Percentiles rank a stretch among this genome's conserved stretches.
Conservation (phyloP, 2,329 filamentous ascomycete species). For the Diaporthe vexans region DNA sequence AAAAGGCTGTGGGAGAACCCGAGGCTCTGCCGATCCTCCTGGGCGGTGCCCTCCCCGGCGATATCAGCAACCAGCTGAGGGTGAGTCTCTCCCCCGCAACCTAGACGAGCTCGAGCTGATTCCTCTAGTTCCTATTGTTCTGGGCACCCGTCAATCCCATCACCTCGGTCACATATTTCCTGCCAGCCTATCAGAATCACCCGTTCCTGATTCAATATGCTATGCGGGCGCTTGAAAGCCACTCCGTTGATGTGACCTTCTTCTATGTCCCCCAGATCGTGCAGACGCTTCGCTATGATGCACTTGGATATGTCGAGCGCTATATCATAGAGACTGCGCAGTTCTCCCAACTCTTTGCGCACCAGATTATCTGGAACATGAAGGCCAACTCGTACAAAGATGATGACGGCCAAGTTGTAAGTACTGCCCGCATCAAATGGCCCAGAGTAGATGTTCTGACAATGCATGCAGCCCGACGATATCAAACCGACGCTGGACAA, state of each 20-base stretch:
- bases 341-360: slow-evolving; percentile 97
- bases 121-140: slow-evolving; percentile 82
- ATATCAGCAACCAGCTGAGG: slow-evolving; percentile 89
- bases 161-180: slow-evolving; percentile 92
- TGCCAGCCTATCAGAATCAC: slow-evolving; percentile 91
- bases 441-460: slow-evolving; percentile 42
- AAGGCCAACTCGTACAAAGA: slow-evolving; percentile 99
- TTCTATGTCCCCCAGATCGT: slow-evolving; percentile 99
- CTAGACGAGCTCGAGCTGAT: slow-evolving; percentile 46
- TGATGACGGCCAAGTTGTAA: slow-evolving; percentile 86
- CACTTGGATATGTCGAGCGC: slow-evolving; percentile 91
- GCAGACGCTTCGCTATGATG: slow-evolving; percentile 93
- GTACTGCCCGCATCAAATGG: background rate
- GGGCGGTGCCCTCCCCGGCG: slow-evolving; percentile 79
- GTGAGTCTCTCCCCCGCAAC: slow-evolving; percentile 56
- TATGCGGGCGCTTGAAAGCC: slow-evolving; percentile 93
- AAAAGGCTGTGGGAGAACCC: slow-evolving; percentile 84
- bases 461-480: slow-evolving; percentile 76
- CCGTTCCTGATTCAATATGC: slow-evolving; percentile 96
- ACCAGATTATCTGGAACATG: slow-evolving; percentile 99
- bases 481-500: slow-evolving; percentile 95
- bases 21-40: slow-evolving; percentile 88
- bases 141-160: slow-evolving; percentile 95
- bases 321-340: slow-evolving; percentile 98
- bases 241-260: slow-evolving; percentile 97